phyloP scores from a whole-genome alignment of 331 rosid species.

The Malus hybrid region DNA sequence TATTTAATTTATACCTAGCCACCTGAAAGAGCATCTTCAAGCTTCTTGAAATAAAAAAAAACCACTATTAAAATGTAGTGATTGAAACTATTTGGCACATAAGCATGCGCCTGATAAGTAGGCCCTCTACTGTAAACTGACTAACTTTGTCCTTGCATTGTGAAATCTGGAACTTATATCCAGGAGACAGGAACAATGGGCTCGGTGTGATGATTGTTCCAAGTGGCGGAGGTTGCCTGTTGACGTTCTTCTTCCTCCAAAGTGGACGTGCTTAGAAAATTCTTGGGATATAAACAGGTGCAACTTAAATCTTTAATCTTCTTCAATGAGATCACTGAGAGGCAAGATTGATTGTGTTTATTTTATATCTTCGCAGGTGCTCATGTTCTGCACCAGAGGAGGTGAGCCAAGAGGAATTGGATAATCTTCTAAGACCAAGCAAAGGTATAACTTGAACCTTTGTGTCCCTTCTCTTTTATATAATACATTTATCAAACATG shows the following conservation, averaged over 20 bases:
- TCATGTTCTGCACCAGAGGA: conserved; percentile 70
- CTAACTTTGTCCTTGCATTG: neutral
- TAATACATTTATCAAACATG: neutral
- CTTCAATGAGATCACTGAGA: neutral
- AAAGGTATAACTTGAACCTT: conserved; percentile 46
- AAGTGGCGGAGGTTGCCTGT: conserved; percentile 91
- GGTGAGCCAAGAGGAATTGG: conserved; percentile 53
- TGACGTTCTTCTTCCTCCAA: conserved; percentile 86
- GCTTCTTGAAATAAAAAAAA: no score
- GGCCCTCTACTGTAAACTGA: neutral
- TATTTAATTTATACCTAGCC: neutral
- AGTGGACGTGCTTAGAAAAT: conserved; percentile 84
- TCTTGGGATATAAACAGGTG: conserved; percentile 87
- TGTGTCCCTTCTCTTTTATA: neutral
- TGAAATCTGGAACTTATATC: neutral
- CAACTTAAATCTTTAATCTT: conserved; percentile 3
- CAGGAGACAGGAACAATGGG: conserved; percentile 91
- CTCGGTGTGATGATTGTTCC: conserved; percentile 86
- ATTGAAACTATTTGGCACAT: neutral
- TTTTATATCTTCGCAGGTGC: conserved; percentile 36
- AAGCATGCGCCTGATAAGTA: neutral
- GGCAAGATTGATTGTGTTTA: conserved; percentile 1
- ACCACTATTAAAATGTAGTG: neutral
- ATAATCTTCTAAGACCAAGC: conserved; percentile 56
- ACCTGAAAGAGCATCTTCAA: neutral